A percentile compares a stretch with the other conserved stretches of the same genome.
phyloP scores from a whole-genome alignment of 2,329 filamentous ascomycete genomes.

The Verticillium tricorpus region DNA sequence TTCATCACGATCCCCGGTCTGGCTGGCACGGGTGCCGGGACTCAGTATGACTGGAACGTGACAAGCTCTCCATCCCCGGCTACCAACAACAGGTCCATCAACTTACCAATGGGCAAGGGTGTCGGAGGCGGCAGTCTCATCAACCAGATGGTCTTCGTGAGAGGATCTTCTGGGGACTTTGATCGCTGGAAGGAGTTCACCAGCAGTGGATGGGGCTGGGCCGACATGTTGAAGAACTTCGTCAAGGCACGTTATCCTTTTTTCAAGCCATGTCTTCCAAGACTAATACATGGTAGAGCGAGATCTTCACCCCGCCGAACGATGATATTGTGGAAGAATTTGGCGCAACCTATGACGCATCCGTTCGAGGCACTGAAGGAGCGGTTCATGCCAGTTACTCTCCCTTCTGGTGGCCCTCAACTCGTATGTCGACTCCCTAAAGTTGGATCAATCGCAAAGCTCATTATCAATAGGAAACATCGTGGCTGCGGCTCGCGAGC shows the following conservation, averaged over 20 bases:
- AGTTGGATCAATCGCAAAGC: too few species aligned
- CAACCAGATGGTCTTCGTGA: not conserved
- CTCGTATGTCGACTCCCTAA: conserved; percentile 9
- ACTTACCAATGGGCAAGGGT: not conserved
- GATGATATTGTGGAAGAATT: conserved; percentile 17
- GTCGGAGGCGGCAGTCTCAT: not conserved
- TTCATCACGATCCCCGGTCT: conserved; percentile 4
- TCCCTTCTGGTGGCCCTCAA: conserved; percentile 24
- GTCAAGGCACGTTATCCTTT: too few species aligned
- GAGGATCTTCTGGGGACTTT: not conserved
- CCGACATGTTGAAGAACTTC: too few species aligned
- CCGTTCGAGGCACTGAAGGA: conserved; percentile 19
- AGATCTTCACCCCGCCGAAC: conserved; percentile 18
- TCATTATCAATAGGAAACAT: conserved; percentile 8
- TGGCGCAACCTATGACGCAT: conserved; percentile 20
- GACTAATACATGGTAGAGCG: not conserved
- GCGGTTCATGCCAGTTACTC: conserved; percentile 23
- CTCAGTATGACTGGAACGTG: conserved; percentile 32
- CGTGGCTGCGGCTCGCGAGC: conserved; percentile 13
- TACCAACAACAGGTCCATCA: too few species aligned
- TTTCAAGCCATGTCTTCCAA: too few species aligned
- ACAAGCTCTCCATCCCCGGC: conserved; percentile 9
- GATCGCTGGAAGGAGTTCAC: not conserved
- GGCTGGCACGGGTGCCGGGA: conserved; percentile 4
- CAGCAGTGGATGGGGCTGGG: too few species aligned